Conservation (phyloP, 768 basidiomycete genomes). For the Pleurotus pulmonarius region DNA sequence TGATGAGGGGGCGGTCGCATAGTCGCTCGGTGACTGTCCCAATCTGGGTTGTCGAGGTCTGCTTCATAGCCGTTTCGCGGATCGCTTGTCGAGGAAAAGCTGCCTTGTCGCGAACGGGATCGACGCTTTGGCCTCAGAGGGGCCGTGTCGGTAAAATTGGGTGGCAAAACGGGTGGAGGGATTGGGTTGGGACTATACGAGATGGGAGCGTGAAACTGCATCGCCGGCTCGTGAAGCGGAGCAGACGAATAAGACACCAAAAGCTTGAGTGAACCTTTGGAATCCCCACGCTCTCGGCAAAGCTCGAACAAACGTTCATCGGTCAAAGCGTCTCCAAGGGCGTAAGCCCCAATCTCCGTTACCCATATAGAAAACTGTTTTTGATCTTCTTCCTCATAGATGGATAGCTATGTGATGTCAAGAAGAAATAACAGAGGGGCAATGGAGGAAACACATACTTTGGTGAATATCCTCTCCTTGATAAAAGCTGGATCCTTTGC, state of each 20-base stretch:
- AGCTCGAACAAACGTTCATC: conserved; percentile 70
- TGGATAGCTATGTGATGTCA: conserved; percentile 52
- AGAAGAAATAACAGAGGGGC: conserved; percentile 6
- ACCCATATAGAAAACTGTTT: conserved; percentile 75
- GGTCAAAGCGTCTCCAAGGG: conserved; percentile 68
- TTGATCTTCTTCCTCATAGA: conserved; percentile 80
- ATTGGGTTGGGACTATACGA: conserved; percentile 42
- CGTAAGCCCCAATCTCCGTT: conserved; percentile 80
- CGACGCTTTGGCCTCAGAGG: conserved; percentile 52
- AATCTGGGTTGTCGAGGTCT: conserved; percentile 59
- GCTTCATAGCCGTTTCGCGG: conserved; percentile 68
- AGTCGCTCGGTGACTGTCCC: conserved; percentile 30
- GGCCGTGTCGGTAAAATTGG: conserved; percentile 21
- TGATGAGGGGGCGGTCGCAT: conserved; percentile 35
- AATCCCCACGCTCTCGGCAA: conserved; percentile 70
- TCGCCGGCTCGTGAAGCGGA: conserved; percentile 49
- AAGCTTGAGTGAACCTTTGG: conserved; percentile 79
- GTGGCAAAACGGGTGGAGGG: conserved; percentile 43
- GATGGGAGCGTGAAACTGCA: conserved; percentile 23
- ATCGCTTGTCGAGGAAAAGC: conserved; percentile 69
- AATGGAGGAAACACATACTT: conserved; percentile 42
- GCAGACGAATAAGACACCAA: conserved; percentile 68
- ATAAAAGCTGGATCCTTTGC: conserved; percentile 65
- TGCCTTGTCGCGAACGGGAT: conserved; percentile 61
- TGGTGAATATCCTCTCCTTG: conserved; percentile 76